Evolutionary conservation across 495 filamentous ascomycete species (phyloP).

Genomic region (Thozetella sp.): DNA sequence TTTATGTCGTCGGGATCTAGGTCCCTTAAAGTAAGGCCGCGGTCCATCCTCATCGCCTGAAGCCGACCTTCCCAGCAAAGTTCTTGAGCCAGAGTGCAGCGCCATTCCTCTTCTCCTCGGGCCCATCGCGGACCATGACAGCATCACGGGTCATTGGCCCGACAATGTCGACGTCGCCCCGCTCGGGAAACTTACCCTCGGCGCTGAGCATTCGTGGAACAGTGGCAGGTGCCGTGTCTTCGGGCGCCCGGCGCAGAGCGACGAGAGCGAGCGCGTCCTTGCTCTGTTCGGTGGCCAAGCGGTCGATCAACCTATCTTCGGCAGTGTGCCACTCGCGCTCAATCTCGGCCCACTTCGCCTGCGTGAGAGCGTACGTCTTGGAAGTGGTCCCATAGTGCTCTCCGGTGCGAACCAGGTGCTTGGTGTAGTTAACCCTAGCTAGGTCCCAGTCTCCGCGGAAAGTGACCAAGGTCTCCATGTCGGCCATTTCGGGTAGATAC

Average conservation of each 20-base stretch:
- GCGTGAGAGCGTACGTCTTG: conserved; percentile 78
- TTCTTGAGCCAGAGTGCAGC: conserved; percentile 43
- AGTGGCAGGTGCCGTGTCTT: conserved; percentile 39
- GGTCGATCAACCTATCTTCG: conserved; percentile 58
- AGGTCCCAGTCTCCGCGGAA: conserved; percentile 79
- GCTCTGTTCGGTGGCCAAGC: conserved; percentile 38
- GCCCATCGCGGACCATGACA: conserved; percentile 40
- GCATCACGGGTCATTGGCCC: conserved; percentile 81
- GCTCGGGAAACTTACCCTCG: conserved; percentile 82
- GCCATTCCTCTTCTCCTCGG: conserved; percentile 36
- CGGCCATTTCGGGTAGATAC: conserved; percentile 64
- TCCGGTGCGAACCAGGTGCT: conserved; percentile 79
- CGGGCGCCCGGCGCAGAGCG: conserved; percentile 27
- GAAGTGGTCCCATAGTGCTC: conserved; percentile 87
- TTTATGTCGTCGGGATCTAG: not conserved
- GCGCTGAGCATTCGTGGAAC: conserved; percentile 55
- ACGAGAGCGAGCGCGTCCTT: conserved; percentile 24
- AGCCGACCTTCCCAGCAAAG: conserved; percentile 42
- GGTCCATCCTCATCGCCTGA: conserved; percentile 26
- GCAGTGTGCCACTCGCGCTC: conserved; percentile 70
- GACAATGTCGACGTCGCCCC: conserved; percentile 89
- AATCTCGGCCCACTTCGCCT: conserved; percentile 81
- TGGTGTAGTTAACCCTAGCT: conserved; percentile 79
- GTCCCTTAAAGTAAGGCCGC: not conserved
- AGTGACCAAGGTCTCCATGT: conserved; percentile 60